Evolutionary conservation across 2,329 filamentous ascomycete species (phyloP), one percentile per base, ranked within the genome.

Genomic region (Diaporthe helianthi): DNA sequence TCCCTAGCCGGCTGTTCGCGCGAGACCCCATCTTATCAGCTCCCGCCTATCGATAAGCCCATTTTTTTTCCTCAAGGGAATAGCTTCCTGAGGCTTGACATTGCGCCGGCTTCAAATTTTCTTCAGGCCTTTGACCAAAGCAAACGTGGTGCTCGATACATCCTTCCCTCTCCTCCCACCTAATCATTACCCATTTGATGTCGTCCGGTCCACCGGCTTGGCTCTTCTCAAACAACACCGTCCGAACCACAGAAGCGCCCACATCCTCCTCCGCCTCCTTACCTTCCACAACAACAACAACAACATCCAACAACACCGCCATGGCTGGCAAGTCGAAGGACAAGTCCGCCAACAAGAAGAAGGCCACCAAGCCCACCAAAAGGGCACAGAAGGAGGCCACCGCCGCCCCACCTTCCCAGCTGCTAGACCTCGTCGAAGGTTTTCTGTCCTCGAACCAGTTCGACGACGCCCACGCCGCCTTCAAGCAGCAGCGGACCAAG

Each of bases 401-500:
- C 3, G 65, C 71, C 19, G 77, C 81, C 55, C 84, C 87, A 31
- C 85, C 90, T 5, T 79, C 85, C 33, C 85, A 91, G 78, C 82
- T 94, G 44, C 82, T 94, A 76, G 86, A 89, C 71, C 82, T 93
- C 19, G 85, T 94, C 74, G 88, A 88, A 72, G 79, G 81, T 26
- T 94, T 93, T 78, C 83, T 94, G 61, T 84, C 85, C 51, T 85
- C 90, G 54, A 85, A 91, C 77, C 86, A 88, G n/a, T 91, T 92
- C 75, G 79, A 83, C 58, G 83, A 84, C 69, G 87, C 91, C 54
- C 86, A 86, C 75, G 81, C 84, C 70, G 86, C 87, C 6, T 90
- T 93, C 75, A 83, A 84, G 74, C 87, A 89, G 76, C 89, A 93
- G 76, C 83, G 87, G 65, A 85, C 80, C 76, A 83, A 81, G 79